Base-by-base conservation (phyloP, 148 eudicot species). In the Rhododendron henanense region DNA sequence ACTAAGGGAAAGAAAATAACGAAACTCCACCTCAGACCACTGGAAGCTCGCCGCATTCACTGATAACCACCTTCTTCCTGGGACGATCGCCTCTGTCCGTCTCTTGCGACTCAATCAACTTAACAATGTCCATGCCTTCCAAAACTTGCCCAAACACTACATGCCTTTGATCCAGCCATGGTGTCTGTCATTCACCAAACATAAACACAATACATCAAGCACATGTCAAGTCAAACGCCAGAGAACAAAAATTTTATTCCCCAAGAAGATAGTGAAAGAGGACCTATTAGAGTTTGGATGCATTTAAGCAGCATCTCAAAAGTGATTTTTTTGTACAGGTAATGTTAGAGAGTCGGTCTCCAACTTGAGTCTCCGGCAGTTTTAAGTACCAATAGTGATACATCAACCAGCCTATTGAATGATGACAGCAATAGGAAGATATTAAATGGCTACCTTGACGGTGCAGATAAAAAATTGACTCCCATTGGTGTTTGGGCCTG, bases 381-480 rank as follows among this genome's bases (percentile, higher is more conserved):
- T 48, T 55, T 55, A 75, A 33, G 7, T 33, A 33, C 8, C 5
- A 74, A 74, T 33, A 9, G 77, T 44, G 78, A 84, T 48, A 25
- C 18, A 67, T 48, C 3, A 63, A 41, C 10, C 79, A 80, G 44
- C 16, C 18, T 51, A 13, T 28, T 37, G 23, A 47, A 67, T 28
- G 61, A 65, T 8, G 69, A 84, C 79, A 28, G 15, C 85, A 50
- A 81, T 45, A 79, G 31, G n/a, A 39, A 55, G 9, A 1, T 79
- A 14, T 67, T 25, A 57, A 19, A 16, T 9, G 61, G 51, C 94
- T 55, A 96, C 99, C 99, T 94, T 93, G 55, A 92, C 99, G 50
- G 98, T 95, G 91, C 99, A 97, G 23, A 95, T 97, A 78, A 97
- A 97, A 88, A 97, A 97, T 87, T 95, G 99, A 88, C 98, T 97